Conservation (phyloP, 2,329 filamentous ascomycete species). For the Aspergillus floridensis region DNA sequence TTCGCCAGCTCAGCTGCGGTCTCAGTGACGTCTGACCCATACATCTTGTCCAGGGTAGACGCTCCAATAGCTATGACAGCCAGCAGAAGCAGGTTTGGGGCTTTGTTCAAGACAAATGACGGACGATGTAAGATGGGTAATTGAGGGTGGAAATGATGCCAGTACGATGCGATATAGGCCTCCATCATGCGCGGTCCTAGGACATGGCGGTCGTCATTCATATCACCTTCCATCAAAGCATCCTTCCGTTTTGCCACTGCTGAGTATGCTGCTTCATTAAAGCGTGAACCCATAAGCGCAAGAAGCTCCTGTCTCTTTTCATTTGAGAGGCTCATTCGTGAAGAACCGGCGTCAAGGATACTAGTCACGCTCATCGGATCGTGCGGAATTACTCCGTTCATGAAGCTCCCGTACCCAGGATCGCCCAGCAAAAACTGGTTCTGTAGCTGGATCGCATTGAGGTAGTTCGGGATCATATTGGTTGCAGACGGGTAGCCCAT, state of each 20-base stretch:
- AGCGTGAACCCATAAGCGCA: constrained; percentile 75
- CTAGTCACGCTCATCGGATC: constrained; percentile 90
- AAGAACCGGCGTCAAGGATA: constrained; percentile 74
- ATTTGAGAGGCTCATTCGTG: constrained; percentile 78
- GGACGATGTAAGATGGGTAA: constrained; percentile 92
- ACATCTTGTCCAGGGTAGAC: constrained; percentile 79
- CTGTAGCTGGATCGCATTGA: constrained; percentile 46
- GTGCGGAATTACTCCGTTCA: constrained; percentile 54
- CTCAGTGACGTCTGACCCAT: constrained; percentile 70
- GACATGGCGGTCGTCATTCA: constrained; percentile 59
- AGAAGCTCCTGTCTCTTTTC: constrained; percentile 82
- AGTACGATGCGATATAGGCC: constrained; percentile 88
- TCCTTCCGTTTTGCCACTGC: constrained; percentile 73
- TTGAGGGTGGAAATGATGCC: constrained; percentile 91
- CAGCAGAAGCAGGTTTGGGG: constrained; percentile 78
- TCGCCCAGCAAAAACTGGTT: constrained; percentile 53
- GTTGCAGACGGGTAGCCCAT: constrained; percentile 47
- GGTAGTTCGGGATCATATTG: constrained; percentile 42
- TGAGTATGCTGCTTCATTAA: constrained; percentile 75
- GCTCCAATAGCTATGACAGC: constrained; percentile 92
- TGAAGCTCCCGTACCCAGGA: constrained; percentile 48
- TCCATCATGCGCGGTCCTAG: constrained; percentile 94
- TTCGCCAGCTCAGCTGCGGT: constrained; percentile 80
- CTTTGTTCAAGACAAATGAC: constrained; percentile 84
- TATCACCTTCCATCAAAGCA: constrained; percentile 73